Evolutionary conservation across 1,284 basidiomycete genomes (phyloP), one percentile per base, ranked within the genome.

Genomic region (Ganoderma sinense): DNA sequence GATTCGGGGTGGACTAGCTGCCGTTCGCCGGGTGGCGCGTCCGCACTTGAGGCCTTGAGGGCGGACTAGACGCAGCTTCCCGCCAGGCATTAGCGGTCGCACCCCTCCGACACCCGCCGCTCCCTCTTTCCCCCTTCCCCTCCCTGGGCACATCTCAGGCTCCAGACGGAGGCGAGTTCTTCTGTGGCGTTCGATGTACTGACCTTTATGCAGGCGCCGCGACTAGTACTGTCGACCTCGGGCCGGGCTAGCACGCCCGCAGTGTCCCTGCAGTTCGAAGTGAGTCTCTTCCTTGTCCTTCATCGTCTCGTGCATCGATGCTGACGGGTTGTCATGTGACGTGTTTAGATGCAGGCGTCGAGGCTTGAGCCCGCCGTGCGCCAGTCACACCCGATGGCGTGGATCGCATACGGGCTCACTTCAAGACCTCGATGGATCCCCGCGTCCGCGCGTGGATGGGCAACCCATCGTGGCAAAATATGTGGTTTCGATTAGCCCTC

Each of bases 401-500:
- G n/a, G n/a, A n/a, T n/a, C n/a, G n/a, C n/a, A n/a, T n/a, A n/a
- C n/a, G n/a, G n/a, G n/a, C n/a, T n/a, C n/a, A n/a, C n/a, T 26
- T 51, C 48, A 51, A 51, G 48, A 51, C 53, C 53, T 55, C 29
- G 8, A 16, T 14, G 53, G 29, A 31, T 55, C 53, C 53, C 31
- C 53, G n/a, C 53, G 53, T n/a, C 14, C 13, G 53, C 53, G 53
- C 53, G 39, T 60, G 36, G n/a, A 40, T n/a, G 36, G 56, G 23
- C 53, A 18, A 16, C 13, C 26, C 18, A 31, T n/a, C 10, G 33
- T 51, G 41, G 64, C 3, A 60, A 61, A 20, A 36, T 13, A 20
- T 26, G 43, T 61, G 67, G 67, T 41, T 64, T 68, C 67, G 67
- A 68, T 43, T 55, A 16, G 53, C 55, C 55, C 55, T 51, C 62